Percentiles rank a stretch among this genome's conserved stretches.
These are phyloP conservation scores for Tagetes erecta DNA, from an alignment of 129 eudicot genomes.

Conservation along the genomic window DNA sequence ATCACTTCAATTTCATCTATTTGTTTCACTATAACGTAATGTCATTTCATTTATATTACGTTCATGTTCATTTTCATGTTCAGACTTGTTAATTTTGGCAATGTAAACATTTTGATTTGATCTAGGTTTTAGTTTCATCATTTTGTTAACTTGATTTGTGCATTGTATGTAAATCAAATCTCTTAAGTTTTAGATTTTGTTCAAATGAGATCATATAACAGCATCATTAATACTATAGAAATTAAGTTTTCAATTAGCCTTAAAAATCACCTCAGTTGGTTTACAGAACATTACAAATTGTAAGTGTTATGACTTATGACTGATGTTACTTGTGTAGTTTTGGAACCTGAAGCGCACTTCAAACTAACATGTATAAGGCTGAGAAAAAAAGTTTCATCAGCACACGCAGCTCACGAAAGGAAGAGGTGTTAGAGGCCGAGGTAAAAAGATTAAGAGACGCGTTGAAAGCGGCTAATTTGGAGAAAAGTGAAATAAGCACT, in stretches of 20 bases:
- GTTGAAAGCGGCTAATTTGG: conserved; percentile 49
- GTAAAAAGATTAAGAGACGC: conserved; percentile 63
- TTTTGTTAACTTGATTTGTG: background rate
- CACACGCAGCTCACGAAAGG: conserved; percentile 33
- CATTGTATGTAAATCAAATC: background rate
- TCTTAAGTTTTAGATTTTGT: background rate
- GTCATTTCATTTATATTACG: background rate
- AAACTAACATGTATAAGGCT: background rate
- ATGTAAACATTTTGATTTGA: background rate
- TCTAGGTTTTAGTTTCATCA: background rate
- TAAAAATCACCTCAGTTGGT: background rate
- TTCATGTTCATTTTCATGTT: background rate
- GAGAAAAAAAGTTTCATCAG: background rate
- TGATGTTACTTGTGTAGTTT: no score
- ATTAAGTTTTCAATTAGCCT: background rate
- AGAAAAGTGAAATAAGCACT: conserved; percentile 71
- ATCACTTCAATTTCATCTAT: background rate
- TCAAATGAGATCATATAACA: no score
- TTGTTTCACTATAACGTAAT: background rate
- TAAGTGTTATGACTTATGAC: no score
- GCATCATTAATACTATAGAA: no score
- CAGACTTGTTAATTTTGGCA: background rate
- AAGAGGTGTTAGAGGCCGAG: conserved; percentile 54
- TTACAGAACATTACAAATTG: no score
- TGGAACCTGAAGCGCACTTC: background rate